phyloP scores from a whole-genome alignment of 306 rosid species.

The Potentilla sterilis region DNA sequence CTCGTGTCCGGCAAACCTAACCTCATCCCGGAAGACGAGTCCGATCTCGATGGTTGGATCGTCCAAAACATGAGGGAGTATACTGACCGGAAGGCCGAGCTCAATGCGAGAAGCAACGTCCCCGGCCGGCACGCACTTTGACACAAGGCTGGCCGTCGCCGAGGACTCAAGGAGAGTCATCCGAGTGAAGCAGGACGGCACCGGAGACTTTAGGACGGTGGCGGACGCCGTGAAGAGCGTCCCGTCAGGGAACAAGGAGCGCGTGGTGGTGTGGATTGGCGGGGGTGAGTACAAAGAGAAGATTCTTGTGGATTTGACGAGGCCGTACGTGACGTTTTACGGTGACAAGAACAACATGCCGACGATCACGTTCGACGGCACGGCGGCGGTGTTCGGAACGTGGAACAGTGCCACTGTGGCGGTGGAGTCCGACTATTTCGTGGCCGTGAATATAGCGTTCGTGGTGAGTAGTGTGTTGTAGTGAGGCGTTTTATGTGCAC shows the following conservation, averaged over 20 bases:
- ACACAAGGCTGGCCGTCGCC: background rate
- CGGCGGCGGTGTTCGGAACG: conserved; percentile 50
- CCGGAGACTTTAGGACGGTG: conserved; percentile 45
- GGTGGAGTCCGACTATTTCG: conserved; percentile 54
- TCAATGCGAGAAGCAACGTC: background rate
- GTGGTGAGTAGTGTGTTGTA: conserved; percentile 37
- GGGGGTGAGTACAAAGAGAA: conserved; percentile 46
- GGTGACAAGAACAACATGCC: conserved; percentile 31
- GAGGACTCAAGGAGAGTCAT: conserved; percentile 20
- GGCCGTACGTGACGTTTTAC: conserved; percentile 45
- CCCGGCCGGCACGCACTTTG: background rate
- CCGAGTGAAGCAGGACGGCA: conserved; percentile 43
- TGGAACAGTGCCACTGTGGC: conserved; percentile 58
- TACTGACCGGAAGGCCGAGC: conserved; percentile 3
- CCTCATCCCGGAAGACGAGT: conserved; percentile 11
- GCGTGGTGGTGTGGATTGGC: conserved; percentile 37
- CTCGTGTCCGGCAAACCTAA: background rate
- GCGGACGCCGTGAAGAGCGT: conserved; percentile 39
- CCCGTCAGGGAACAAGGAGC: conserved; percentile 24
- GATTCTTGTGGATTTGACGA: conserved; percentile 30
- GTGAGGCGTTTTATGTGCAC: background rate
- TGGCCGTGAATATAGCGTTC: conserved; percentile 55
- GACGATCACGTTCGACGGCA: conserved; percentile 37
- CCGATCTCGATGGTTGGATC: conserved; percentile 39
- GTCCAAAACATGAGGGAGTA: conserved; percentile 25